Percentiles rank a stretch among this genome's conserved stretches.
Evolutionary conservation across 1,139 yeast species (phyloP).

Genomic region (Saccharomyces hybrid): DNA sequence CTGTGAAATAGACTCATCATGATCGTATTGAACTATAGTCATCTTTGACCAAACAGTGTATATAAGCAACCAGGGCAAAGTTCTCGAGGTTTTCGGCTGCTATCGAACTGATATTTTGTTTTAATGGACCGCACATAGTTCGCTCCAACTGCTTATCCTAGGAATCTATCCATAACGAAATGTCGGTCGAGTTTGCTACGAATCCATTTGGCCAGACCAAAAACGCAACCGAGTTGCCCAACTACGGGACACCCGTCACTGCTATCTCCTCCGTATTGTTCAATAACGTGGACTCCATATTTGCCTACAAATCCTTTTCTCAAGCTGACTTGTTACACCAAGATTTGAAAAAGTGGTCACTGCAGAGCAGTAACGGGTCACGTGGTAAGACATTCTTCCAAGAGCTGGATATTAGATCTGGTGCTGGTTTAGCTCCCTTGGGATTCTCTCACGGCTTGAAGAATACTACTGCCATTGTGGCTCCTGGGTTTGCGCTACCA

Average conservation of each 20-base stretch:
- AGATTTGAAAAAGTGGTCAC: slow-evolving; percentile 56
- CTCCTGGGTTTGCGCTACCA: slow-evolving; percentile 61
- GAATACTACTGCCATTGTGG: slow-evolving; percentile 40
- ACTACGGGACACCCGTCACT: slow-evolving; percentile 12
- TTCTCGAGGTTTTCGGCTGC: neutral
- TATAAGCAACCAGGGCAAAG: neutral
- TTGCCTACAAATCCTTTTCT: slow-evolving; percentile 63
- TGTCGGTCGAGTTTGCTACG: slow-evolving; percentile 10
- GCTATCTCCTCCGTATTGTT: slow-evolving; percentile 61
- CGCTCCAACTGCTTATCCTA: neutral
- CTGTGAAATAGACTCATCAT: neutral
- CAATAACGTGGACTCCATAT: slow-evolving; percentile 54
- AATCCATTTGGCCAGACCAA: slow-evolving; percentile 54
- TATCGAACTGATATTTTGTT: neutral
- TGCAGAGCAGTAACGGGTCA: slow-evolving; percentile 44
- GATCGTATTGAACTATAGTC: neutral
- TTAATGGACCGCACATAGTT: neutral
- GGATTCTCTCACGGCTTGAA: slow-evolving; percentile 52
- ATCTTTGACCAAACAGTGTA: neutral
- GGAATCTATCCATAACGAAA: neutral
- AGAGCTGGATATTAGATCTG: slow-evolving; percentile 64
- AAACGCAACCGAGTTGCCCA: slow-evolving; percentile 48
- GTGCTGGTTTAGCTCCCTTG: slow-evolving; percentile 72
- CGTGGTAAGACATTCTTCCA: slow-evolving; percentile 36
- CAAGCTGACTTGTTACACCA: slow-evolving; percentile 55